Conservation (phyloP, 345 rosid genomes). For the Syzygium grande region DNA sequence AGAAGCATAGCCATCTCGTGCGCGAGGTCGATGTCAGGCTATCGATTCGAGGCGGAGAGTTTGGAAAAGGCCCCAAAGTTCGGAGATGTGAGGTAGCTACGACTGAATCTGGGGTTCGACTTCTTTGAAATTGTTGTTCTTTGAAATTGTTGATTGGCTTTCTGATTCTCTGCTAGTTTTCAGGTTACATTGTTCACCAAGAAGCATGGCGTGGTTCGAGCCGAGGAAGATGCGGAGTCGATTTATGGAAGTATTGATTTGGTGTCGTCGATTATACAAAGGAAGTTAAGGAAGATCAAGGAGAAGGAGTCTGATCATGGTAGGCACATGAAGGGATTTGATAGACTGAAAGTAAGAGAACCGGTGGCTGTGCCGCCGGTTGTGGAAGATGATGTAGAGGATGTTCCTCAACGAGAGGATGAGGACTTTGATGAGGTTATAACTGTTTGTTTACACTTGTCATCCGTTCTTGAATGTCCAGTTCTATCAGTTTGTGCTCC, state of each 20-base stretch:
- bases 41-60: slow-evolving; percentile 86
- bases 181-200: slow-evolving; percentile 87
- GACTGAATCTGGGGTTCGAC: neutral
- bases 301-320: slow-evolving; percentile 95
- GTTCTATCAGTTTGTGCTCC: neutral
- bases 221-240: slow-evolving; percentile 86
- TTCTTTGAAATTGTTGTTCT: neutral
- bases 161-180: neutral
- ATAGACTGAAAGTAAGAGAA: slow-evolving; percentile 54
- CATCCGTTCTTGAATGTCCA: neutral
- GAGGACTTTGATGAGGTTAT: slow-evolving; percentile 54
- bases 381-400: slow-evolving; percentile 22
- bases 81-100: slow-evolving; percentile 76
- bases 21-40: slow-evolving; percentile 86
- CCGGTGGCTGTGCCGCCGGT: slow-evolving; percentile 17
- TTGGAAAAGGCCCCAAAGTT: slow-evolving; percentile 84
- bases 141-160: neutral
- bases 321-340: slow-evolving; percentile 81
- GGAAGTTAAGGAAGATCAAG: slow-evolving; percentile 94
- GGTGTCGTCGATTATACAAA: slow-evolving; percentile 64
- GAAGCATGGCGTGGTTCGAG: slow-evolving; percentile 90
- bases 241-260: slow-evolving; percentile 70
- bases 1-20: slow-evolving; percentile 80
- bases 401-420: slow-evolving; percentile 20
- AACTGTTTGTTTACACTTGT: neutral